Conservation (phyloP, 2,329 filamentous ascomycete genomes). For the Ambrosiella xylebori region DNA sequence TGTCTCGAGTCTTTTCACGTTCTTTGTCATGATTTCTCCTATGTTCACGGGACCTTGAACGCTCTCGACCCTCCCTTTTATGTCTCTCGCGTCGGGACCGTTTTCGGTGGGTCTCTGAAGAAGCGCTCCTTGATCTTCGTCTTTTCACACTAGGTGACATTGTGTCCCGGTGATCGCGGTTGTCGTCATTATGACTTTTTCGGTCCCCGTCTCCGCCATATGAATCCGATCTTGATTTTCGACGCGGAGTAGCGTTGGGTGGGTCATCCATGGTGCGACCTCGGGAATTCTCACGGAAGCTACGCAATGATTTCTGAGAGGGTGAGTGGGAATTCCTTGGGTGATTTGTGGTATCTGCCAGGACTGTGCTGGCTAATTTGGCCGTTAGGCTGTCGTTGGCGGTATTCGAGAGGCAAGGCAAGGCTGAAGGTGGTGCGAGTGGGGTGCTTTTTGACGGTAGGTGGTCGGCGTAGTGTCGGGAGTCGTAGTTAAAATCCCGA, state of each 20-base stretch:
- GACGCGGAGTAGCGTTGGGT: background rate
- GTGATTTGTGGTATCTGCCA: background rate
- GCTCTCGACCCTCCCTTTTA: background rate
- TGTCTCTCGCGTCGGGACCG: slow-evolving; percentile 2
- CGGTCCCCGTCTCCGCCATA: background rate
- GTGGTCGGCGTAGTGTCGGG: background rate
- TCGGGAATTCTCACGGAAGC: background rate
- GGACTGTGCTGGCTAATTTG: background rate
- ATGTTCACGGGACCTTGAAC: background rate
- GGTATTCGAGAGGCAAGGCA: background rate
- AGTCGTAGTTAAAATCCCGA: background rate
- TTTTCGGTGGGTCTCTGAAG: slow-evolving; percentile 6
- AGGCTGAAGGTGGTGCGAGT: background rate
- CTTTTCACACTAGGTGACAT: slow-evolving; percentile 10
- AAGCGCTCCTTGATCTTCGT: slow-evolving; percentile 10
- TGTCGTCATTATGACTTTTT: background rate
- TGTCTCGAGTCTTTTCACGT: slow-evolving; percentile 4
- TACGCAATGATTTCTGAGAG: background rate
- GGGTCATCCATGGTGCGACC: slow-evolving; percentile 1
- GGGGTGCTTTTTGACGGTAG: background rate
- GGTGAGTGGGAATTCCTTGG: background rate
- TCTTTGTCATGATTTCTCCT: background rate
- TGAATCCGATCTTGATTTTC: background rate
- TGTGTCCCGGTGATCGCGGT: background rate
- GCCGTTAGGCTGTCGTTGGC: background rate